These are phyloP conservation scores for Jatropha multifida DNA, from an alignment of 441 rosid genomes.

Conservation along the genomic window DNA sequence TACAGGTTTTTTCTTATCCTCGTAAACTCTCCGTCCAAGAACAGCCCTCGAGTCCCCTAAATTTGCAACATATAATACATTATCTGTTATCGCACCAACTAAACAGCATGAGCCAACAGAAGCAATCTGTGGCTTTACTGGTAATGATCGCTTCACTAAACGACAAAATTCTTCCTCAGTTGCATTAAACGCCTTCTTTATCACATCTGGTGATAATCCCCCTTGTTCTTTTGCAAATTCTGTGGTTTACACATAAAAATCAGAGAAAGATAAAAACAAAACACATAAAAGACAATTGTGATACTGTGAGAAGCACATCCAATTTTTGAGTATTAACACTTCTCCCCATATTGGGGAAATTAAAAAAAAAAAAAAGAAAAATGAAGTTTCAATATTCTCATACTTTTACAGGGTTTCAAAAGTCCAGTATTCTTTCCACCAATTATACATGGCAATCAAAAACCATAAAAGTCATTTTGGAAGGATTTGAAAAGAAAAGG, in stretches of 20 bases:
- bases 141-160: conserved; percentile 63
- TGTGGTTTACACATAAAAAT: conserved; percentile 27
- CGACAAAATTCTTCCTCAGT: conserved; percentile 79
- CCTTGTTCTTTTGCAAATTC: conserved; percentile 78
- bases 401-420: not conserved
- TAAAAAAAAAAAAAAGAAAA: not conserved
- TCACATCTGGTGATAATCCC: conserved; percentile 70
- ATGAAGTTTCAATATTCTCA: not conserved
- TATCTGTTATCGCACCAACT: conserved; percentile 77
- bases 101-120: conserved; percentile 92
- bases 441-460: not conserved
- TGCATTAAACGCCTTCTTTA: conserved; percentile 74
- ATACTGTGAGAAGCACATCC: not conserved
- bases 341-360: not conserved
- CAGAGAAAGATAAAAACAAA: conserved; percentile 2
- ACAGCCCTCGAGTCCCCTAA: conserved; percentile 93
- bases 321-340: not conserved
- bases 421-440: not conserved
- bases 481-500: not conserved
- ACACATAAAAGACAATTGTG: not conserved
- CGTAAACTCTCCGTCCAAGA: conserved; percentile 62
- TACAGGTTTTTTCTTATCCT: conserved; percentile 36
- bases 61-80: conserved; percentile 71
- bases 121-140: conserved; percentile 68
- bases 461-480: not conserved